These are phyloP conservation scores for Aspergillus sclerotioniger DNA, from an alignment of 495 filamentous ascomycete species.

Conservation along the genomic window DNA sequence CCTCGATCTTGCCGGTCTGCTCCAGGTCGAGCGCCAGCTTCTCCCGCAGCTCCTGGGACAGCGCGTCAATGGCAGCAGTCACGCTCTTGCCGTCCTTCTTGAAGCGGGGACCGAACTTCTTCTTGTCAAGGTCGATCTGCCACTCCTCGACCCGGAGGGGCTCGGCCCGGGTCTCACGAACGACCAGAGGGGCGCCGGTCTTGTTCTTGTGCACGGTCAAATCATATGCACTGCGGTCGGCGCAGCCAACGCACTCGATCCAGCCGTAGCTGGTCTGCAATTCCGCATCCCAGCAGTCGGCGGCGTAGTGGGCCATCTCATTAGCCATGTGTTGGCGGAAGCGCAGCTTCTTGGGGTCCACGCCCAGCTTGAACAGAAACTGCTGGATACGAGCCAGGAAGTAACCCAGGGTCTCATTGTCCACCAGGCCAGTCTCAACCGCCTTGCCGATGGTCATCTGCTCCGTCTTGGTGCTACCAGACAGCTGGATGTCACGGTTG, in stretches of 20 bases:
- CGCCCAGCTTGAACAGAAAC: conserved; percentile 69
- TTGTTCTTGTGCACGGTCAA: conserved; percentile 75
- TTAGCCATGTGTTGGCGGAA: conserved; percentile 85
- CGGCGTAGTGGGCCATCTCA: conserved; percentile 82
- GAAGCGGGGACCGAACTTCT: conserved; percentile 77
- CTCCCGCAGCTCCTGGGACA: conserved; percentile 68
- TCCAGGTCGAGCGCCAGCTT: conserved; percentile 64
- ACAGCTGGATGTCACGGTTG: conserved; percentile 68
- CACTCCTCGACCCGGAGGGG: conserved; percentile 70
- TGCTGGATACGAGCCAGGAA: conserved; percentile 76
- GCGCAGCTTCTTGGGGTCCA: conserved; percentile 68
- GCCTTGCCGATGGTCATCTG: conserved; percentile 67
- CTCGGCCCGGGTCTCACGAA: conserved; percentile 64
- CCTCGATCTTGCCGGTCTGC: conserved; percentile 61
- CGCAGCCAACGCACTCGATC: conserved; percentile 86
- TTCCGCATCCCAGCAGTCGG: conserved; percentile 85
- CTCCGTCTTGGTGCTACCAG: conserved; percentile 60
- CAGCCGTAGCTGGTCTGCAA: conserved; percentile 76
- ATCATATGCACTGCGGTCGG: conserved; percentile 79
- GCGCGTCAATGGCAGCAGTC: conserved; percentile 63
- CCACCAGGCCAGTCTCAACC: conserved; percentile 64
- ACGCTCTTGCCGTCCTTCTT: conserved; percentile 78
- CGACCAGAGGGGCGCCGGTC: conserved; percentile 73
- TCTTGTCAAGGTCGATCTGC: conserved; percentile 75
- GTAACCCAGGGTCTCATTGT: conserved; percentile 87